These are phyloP conservation scores for Penicillium expansum DNA, from an alignment of 2,329 filamentous ascomycete genomes.

Conservation along the genomic window DNA sequence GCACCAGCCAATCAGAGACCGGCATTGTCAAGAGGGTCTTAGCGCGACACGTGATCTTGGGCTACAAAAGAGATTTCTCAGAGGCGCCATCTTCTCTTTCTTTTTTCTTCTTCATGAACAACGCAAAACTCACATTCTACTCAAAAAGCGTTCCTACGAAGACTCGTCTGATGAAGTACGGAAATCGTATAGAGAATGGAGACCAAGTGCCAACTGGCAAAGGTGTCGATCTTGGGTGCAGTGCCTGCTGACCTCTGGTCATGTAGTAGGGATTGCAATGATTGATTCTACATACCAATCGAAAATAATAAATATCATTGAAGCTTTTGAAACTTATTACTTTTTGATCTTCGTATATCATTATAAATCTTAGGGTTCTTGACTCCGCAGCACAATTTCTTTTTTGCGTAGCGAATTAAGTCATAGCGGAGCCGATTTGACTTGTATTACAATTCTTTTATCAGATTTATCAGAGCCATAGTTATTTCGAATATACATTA, in stretches of 20 bases:
- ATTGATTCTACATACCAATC: constrained; percentile 52
- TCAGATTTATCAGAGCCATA: constrained; percentile 5
- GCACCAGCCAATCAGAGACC: not conserved
- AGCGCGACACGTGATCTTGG: constrained; percentile 18
- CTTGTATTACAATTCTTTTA: constrained; percentile 4
- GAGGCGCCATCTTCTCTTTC: constrained; percentile 25
- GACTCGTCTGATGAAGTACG: constrained; percentile 55
- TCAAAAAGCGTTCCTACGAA: constrained; percentile 58
- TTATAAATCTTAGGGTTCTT: no score
- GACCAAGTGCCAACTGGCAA: constrained; percentile 41
- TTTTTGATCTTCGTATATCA: no score
- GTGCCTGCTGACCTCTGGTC: constrained; percentile 47
- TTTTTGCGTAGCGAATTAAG: not conserved
- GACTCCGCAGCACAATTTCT: no score
- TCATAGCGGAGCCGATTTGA: not conserved
- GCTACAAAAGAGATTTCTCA: constrained; percentile 21
- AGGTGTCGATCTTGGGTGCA: constrained; percentile 58
- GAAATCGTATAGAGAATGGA: constrained; percentile 59
- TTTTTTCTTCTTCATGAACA: constrained; percentile 52
- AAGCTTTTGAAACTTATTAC: no score
- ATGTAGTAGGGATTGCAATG: constrained; percentile 58
- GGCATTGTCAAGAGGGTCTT: not conserved
- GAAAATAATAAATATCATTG: constrained; percentile 2
- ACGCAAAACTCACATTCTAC: constrained; percentile 56
- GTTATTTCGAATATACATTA: constrained; percentile 8